Conservation (phyloP, 2,329 filamentous ascomycete genomes). For the Trichoderma semiorbis region DNA sequence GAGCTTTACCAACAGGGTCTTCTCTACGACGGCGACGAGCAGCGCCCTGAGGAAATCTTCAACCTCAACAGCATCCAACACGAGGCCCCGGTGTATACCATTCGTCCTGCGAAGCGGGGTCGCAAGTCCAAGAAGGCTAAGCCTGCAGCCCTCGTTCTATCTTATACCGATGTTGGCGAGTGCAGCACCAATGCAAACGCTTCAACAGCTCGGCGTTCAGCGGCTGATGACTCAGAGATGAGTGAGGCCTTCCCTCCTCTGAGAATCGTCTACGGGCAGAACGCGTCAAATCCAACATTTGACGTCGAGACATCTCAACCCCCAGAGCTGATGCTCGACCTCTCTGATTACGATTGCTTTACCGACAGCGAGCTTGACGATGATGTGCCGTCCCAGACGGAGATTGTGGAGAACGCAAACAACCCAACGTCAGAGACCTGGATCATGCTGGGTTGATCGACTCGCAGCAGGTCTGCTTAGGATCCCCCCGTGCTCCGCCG, state of each 20-base stretch:
- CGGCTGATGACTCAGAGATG: conserved; percentile 19
- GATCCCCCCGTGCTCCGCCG: conserved; percentile 29
- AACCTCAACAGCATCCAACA: conserved; percentile 39
- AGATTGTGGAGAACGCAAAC: conserved; percentile 30
- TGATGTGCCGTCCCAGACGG: conserved; percentile 31
- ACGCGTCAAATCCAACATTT: conserved; percentile 31
- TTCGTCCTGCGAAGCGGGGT: conserved; percentile 35
- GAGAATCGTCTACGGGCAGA: conserved; percentile 41
- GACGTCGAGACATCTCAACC: conserved; percentile 36
- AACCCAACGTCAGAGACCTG: conserved; percentile 35
- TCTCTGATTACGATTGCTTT: conserved; percentile 38
- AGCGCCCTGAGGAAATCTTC: conserved; percentile 34
- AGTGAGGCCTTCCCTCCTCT: conserved; percentile 31
- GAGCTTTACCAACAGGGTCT: conserved; percentile 45
- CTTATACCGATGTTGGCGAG: conserved; percentile 41
- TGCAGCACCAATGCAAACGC: conserved; percentile 34
- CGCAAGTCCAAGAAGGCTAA: conserved; percentile 28
- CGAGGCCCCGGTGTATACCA: conserved; percentile 37
- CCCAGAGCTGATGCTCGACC: conserved; percentile 35
- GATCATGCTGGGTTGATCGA: conserved; percentile 42
- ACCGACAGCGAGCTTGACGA: conserved; percentile 36
- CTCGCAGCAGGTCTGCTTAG: conserved; percentile 43
- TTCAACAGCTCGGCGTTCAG: conserved; percentile 30
- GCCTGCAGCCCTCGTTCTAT: conserved; percentile 38
- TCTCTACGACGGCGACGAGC: conserved; percentile 41